A percentile compares a stretch with the other conserved stretches of the same genome.
phyloP scores from a whole-genome alignment of 2,329 filamentous ascomycete genomes.

The Pyrenochaeta sp. region DNA sequence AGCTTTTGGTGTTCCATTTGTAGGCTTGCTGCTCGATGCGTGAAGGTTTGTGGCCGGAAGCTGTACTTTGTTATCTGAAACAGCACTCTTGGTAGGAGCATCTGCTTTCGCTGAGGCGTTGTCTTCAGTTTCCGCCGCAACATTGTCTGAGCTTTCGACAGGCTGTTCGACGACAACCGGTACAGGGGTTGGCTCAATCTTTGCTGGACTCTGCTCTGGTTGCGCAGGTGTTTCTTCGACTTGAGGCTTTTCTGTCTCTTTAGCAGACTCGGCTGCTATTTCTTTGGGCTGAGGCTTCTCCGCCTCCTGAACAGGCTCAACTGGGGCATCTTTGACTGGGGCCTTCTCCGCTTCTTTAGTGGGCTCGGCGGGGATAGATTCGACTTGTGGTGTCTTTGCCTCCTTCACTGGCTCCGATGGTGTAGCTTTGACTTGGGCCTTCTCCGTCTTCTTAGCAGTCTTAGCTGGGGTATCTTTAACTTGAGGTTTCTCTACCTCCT shows the following conservation, averaged over 20 bases:
- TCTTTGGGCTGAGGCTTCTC: too few species aligned
- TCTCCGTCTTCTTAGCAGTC: conserved; percentile 1
- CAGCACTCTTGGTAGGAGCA: conserved; percentile 43
- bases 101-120: conserved; percentile 51
- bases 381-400: neutral
- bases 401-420: neutral
- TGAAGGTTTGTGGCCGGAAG: conserved; percentile 38
- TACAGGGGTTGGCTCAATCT: neutral
- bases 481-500: neutral
- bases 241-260: conserved; percentile 1
- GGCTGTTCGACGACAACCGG: conserved; percentile 3
- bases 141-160: conserved; percentile 55
- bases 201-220: neutral
- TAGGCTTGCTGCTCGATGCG: conserved; percentile 8
- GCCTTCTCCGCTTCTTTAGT: neutral
- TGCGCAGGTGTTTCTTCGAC: conserved; percentile 7
- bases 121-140: conserved; percentile 53
- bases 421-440: neutral
- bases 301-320: neutral
- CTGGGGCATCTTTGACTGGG: neutral
- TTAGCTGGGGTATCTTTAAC: conserved; percentile 1
- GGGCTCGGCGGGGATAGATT: neutral
- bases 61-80: conserved; percentile 50
- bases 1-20: conserved; percentile 18
- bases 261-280: too few species aligned